Evolutionary conservation across 345 rosid species (phyloP), one percentile per base, ranked within the genome.

Genomic region (Clausena lansium): DNA sequence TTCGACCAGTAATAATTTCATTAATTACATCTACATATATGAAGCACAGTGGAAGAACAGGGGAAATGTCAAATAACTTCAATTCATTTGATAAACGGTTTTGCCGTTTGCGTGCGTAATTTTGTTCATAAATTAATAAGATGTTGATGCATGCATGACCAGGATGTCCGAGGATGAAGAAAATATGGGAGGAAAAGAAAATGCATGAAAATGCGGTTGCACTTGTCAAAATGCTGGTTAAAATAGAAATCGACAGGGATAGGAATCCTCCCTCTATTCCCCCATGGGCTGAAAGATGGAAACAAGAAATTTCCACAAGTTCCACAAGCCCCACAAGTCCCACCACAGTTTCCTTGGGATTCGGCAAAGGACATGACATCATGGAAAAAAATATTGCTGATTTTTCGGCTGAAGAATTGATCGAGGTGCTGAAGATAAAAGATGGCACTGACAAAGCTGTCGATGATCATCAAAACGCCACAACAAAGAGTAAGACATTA

Each of bases 381-480:
- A 11, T 0, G 20, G 20, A 0, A 15, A 50, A 15, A 50, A 50
- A 50, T 3, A 6, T 50, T 50, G 55, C 14, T 50, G 55, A 50
- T 50, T 0, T 50, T 50, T 50, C 55, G 14, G 19, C 55, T 50
- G 19, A 50, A 50, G 55, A 50, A 50, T 50, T 50, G 55, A 5
- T 50, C 55, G 55, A 50, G 20, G 17, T 4, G 20, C 55, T 15
- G 20, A 1, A 20, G 52, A 3, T 0, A 50, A 14, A 15, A 41
- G 47, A 41, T 0, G 0, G 47, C 0, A 10, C 2, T 2, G 10
- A 41, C 1, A 0, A 41, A 2, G 14, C 1, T 9, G 47, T 2
- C 10, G 47, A 41, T 0, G 47, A 10, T 10, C 0, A 11, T 10
- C 0, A 9, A 41, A 41, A 41, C 1, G 47, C 0, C 14, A 41